phyloP scores from a whole-genome alignment of 192 early-diverging fungal genomes.

The Thamnidium elegans region DNA sequence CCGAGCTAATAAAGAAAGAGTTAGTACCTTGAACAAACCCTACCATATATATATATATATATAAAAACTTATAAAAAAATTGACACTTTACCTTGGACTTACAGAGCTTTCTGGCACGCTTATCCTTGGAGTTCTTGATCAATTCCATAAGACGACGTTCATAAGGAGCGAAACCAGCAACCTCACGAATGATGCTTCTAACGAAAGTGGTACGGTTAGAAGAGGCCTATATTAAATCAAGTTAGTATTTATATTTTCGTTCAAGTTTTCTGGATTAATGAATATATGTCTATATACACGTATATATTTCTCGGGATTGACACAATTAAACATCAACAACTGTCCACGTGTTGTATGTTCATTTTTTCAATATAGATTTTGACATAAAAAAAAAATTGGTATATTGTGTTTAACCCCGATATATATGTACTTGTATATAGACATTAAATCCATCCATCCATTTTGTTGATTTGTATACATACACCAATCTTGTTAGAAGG shows the following conservation, averaged over 20 bases:
- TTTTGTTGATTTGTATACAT: constrained; percentile 43
- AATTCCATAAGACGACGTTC: constrained; percentile 99
- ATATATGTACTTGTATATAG: constrained; percentile 50
- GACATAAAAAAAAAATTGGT: too few relatives aligned
- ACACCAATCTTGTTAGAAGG: constrained; percentile 83
- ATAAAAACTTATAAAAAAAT: neutral
- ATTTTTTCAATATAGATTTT: neutral
- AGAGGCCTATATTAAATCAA: constrained; percentile 28
- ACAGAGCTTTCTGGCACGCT: constrained; percentile 98
- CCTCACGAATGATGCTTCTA: constrained; percentile 92
- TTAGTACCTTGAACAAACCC: neutral
- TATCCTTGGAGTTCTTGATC: constrained; percentile 99
- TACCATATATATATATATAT: neutral
- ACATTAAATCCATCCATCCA: neutral
- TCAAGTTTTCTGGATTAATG: neutral
- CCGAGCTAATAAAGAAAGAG: constrained; percentile 70
- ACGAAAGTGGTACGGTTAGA: constrained; percentile 87
- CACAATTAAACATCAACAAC: too few relatives aligned
- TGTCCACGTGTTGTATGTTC: too few relatives aligned
- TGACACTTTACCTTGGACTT: constrained; percentile 82
- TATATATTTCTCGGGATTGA: too few relatives aligned
- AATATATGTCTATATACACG: constrained; percentile 44
- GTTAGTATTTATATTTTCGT: neutral
- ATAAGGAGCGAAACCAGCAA: constrained; percentile 96
- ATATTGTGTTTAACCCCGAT: constrained; percentile 52